phyloP scores from a whole-genome alignment of 345 rosid genomes.

The Aquilaria malaccensis region DNA sequence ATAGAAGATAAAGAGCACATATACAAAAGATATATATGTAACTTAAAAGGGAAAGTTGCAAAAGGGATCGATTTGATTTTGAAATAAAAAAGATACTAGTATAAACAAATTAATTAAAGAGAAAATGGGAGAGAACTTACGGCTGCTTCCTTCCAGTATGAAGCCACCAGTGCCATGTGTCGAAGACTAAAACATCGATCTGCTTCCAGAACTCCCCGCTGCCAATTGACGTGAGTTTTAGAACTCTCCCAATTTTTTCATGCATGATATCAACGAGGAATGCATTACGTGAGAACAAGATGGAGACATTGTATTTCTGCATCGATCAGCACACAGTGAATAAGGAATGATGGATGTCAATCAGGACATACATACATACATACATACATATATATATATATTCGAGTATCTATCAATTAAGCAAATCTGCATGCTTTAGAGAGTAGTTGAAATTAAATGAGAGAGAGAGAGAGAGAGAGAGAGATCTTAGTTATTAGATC shows the following conservation, averaged over 20 bases:
- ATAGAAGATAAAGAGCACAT: too few relatives aligned
- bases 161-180: conserved; percentile 98
- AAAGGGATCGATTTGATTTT: too few relatives aligned
- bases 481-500: too few relatives aligned
- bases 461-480: too few relatives aligned
- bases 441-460: background rate
- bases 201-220: conserved; percentile 45
- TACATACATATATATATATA: too few relatives aligned
- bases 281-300: conserved; percentile 61
- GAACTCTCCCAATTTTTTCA: conserved; percentile 29
- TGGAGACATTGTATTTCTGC: conserved; percentile 19
- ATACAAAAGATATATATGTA: too few relatives aligned
- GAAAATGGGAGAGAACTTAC: conserved; percentile 15
- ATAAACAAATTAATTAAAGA: too few relatives aligned
- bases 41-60: too few relatives aligned
- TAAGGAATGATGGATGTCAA: background rate
- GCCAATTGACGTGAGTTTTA: conserved; percentile 48
- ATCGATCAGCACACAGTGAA: background rate
- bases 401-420: too few relatives aligned
- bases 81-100: too few relatives aligned
- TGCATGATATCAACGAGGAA: conserved; percentile 58
- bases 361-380: too few relatives aligned
- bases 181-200: conserved; percentile 54
- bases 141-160: conserved; percentile 71
- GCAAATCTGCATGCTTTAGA: background rate